These are phyloP conservation scores for Phlyctochytrium bullatum DNA, from an alignment of 192 early-diverging fungal species.

Conservation along the genomic window DNA sequence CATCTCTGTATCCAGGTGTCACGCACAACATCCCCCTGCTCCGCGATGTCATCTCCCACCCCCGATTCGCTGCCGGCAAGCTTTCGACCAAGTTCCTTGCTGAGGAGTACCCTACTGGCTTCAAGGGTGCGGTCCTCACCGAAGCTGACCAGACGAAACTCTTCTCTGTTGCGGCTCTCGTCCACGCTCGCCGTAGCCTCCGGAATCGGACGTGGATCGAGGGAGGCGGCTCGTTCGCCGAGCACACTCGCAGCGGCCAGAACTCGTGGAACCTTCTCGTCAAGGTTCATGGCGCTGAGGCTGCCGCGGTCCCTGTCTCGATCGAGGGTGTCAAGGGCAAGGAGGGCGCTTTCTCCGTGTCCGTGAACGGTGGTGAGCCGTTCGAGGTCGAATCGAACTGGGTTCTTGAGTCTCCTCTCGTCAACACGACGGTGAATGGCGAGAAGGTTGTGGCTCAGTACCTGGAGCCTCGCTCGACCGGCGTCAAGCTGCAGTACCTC, in stretches of 20 bases:
- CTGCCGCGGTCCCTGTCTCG: conserved; percentile 9
- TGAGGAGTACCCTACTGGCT: conserved; percentile 85
- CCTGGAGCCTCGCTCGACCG: conserved; percentile 67
- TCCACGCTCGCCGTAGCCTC: conserved; percentile 66
- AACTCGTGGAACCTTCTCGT: conserved; percentile 26
- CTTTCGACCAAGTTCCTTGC: conserved; percentile 84
- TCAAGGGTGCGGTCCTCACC: conserved; percentile 72
- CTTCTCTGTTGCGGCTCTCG: conserved; percentile 59
- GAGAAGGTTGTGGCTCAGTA: conserved; percentile 61
- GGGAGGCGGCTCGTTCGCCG: conserved; percentile 33
- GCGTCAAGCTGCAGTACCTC: conserved; percentile 76
- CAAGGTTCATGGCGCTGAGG: conserved; percentile 11
- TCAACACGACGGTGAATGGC: conserved; percentile 44
- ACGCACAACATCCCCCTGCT: conserved; percentile 94
- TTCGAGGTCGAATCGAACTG: conserved; percentile 55
- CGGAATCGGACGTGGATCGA: conserved; percentile 57
- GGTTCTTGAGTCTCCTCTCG: conserved; percentile 72
- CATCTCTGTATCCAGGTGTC: conserved; percentile 45
- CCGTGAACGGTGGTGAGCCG: conserved; percentile 24
- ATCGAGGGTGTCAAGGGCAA: neutral
- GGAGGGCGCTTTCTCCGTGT: conserved; percentile 15
- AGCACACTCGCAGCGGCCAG: neutral
- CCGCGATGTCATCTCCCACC: conserved; percentile 76
- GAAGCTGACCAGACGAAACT: conserved; percentile 52
- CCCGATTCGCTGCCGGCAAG: conserved; percentile 70